Evolutionary conservation across 2,329 filamentous ascomycete species (phyloP), one percentile per base, ranked within the genome.

Genomic region (Fonsecaea erecta): DNA sequence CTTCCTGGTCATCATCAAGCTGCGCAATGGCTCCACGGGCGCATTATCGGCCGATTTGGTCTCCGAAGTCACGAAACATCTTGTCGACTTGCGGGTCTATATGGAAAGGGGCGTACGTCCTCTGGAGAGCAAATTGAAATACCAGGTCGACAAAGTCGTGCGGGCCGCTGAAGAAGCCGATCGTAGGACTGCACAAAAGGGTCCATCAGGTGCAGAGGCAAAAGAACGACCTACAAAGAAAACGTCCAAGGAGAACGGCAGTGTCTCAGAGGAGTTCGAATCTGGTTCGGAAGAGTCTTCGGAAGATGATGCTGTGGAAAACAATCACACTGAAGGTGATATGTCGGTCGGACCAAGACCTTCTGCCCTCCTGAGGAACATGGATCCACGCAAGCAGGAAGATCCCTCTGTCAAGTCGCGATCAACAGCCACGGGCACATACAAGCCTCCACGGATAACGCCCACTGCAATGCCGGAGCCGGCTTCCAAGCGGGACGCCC

Each of bases 71-170:
- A 89, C 95, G 1, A 89, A 89, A 71, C 97, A 96, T 75, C 84
- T 99, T n/a, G 88, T 93, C 18, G 93, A 97, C 77, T 82, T 97
- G 59, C 87, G 94, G n/a, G 83, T 97, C 0, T 98, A 96, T 75
- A 83, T 99, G 1, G 96, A 99, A 74, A 93, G 93, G 75, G 96
- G 95, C 70, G 91, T 97, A 2, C 88, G 91, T 16, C 95, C 95
- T 0, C 80, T 98, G 16, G 96, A 99, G 78, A 90, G 90, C 71
- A 91, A 93, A 72, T 80, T 99, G 67, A 94, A 93, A 71, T 99
- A 97, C 78, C 93, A 97, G 76, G 92, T 99, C 73, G 94, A 98
- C 77, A 95, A 96, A 75, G 93, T 97, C 28, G 83, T 99, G 21
- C 90, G 92, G 68, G 91, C 92, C 0, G 93, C 93, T 37, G 91